These are phyloP conservation scores for Penicillium sp. DNA, from an alignment of 2,329 filamentous ascomycete species.

Conservation along the genomic window DNA sequence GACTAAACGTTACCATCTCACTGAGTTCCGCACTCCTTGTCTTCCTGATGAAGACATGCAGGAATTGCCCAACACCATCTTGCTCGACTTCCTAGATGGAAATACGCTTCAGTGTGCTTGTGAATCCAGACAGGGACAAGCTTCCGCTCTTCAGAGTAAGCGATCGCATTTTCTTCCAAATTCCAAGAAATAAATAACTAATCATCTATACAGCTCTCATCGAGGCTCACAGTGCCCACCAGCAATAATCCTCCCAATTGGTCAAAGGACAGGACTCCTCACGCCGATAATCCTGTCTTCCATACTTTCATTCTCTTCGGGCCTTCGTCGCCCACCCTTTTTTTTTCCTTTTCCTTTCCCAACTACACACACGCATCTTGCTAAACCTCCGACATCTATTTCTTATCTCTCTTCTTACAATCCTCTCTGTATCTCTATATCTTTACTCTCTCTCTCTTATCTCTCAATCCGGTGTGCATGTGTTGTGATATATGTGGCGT, in stretches of 20 bases:
- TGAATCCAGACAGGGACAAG: slow-evolving; percentile 56
- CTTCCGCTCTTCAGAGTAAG: slow-evolving; percentile 53
- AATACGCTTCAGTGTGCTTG: slow-evolving; percentile 64
- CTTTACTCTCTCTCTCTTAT: slow-evolving; percentile 6
- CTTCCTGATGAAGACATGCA: slow-evolving; percentile 87
- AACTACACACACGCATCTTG: slow-evolving; percentile 3
- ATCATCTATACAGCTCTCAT: slow-evolving; percentile 38
- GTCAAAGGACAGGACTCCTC: slow-evolving; percentile 10
- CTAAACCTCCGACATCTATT: slow-evolving; percentile 13
- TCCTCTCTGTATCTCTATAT: slow-evolving; percentile 11
- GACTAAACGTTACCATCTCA: slow-evolving; percentile 80
- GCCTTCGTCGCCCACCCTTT: neutral
- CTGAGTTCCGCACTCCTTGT: slow-evolving; percentile 76
- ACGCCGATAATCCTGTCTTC: neutral
- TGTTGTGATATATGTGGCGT: slow-evolving; percentile 28
- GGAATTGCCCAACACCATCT: slow-evolving; percentile 83
- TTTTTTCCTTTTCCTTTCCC: slow-evolving; percentile 1
- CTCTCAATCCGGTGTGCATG: slow-evolving; percentile 13
- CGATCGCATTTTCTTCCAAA: neutral
- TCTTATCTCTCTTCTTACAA: slow-evolving; percentile 12
- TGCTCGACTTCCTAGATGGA: slow-evolving; percentile 63
- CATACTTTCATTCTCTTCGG: slow-evolving; percentile 3
- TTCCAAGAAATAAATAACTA: slow-evolving; percentile 11
- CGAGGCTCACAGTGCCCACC: slow-evolving; percentile 42
- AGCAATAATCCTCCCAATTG: slow-evolving; percentile 18